phyloP scores from a whole-genome alignment of 345 rosid species.

The Toxicodendron radicans region DNA sequence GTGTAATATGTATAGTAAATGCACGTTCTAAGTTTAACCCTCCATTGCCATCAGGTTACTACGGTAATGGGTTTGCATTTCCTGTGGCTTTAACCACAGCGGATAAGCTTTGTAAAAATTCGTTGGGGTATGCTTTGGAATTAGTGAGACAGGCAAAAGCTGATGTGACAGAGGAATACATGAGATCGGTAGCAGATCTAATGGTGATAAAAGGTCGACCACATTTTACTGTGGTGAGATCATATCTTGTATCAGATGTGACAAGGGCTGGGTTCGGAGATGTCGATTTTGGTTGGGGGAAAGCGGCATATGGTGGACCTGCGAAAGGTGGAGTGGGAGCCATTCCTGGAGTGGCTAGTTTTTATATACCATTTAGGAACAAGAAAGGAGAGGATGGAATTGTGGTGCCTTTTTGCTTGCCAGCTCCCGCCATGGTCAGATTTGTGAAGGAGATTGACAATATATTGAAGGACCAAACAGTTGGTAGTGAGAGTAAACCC shows the following conservation, averaged over 20 bases:
- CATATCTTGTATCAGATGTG: slow-evolving; percentile 42
- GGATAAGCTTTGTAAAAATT: slow-evolving; percentile 36
- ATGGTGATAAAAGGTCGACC: slow-evolving; percentile 51
- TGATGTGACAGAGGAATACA: slow-evolving; percentile 52
- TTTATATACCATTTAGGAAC: slow-evolving; percentile 28
- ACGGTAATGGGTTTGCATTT: slow-evolving; percentile 48
- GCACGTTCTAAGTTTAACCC: slow-evolving; percentile 45
- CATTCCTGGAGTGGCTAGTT: slow-evolving; percentile 42
- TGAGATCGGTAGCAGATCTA: slow-evolving; percentile 47
- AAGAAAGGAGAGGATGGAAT: slow-evolving; percentile 44
- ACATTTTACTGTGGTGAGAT: slow-evolving; percentile 28
- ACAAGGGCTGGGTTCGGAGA: slow-evolving; percentile 36
- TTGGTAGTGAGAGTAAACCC: not conserved
- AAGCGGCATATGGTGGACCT: slow-evolving; percentile 47
- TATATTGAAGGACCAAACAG: slow-evolving; percentile 22
- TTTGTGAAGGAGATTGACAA: slow-evolving; percentile 41
- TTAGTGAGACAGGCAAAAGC: slow-evolving; percentile 45
- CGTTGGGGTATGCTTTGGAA: slow-evolving; percentile 48
- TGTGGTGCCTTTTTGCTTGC: slow-evolving; percentile 47
- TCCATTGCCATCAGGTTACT: slow-evolving; percentile 45
- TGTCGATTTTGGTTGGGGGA: slow-evolving; percentile 59
- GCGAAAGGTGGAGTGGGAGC: slow-evolving; percentile 44
- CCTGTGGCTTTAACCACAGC: slow-evolving; percentile 44
- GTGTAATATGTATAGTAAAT: slow-evolving; percentile 41
- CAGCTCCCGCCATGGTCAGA: slow-evolving; percentile 41